phyloP scores from a whole-genome alignment of 1,284 basidiomycete genomes.

The Phlebopus sp. region DNA sequence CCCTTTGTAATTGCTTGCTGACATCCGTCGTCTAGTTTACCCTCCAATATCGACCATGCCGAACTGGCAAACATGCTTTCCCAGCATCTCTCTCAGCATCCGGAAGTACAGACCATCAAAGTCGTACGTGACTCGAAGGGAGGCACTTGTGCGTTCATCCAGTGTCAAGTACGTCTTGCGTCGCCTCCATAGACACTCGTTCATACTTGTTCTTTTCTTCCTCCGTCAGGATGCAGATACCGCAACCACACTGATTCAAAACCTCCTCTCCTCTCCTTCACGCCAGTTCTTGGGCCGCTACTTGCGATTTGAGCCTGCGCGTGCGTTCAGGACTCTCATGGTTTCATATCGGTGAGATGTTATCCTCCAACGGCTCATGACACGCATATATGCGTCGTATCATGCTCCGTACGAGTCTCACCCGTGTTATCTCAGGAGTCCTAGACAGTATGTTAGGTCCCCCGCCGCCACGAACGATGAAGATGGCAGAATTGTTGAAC shows the following conservation, averaged over 20 bases:
- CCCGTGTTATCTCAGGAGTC: conserved; percentile 32
- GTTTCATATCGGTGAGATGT: conserved; percentile 66
- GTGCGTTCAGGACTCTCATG: conserved; percentile 68
- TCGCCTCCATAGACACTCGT: not conserved
- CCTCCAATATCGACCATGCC: conserved; percentile 58
- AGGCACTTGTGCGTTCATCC: conserved; percentile 75
- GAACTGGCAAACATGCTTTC: conserved; percentile 58
- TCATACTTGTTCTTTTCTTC: conserved; percentile 10
- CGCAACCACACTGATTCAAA: conserved; percentile 57
- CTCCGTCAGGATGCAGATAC: conserved; percentile 53
- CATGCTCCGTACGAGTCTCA: conserved; percentile 3
- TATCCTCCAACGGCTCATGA: not conserved
- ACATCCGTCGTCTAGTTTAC: conserved; percentile 49
- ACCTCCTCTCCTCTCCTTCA: conserved; percentile 51
- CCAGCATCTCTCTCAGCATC: conserved; percentile 60
- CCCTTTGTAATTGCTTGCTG: conserved; percentile 9
- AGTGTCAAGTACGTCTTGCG: conserved; percentile 60
- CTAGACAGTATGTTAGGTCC: conserved; percentile 40
- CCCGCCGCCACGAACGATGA: conserved; percentile 15
- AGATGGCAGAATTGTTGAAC: conserved; percentile 29
- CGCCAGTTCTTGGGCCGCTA: conserved; percentile 65
- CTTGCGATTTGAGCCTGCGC: conserved; percentile 73
- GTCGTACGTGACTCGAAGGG: conserved; percentile 73
- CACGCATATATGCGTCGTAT: conserved; percentile 26
- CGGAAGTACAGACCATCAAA: conserved; percentile 65